Base-by-base conservation (phyloP, 2,329 filamentous ascomycete species). In the Colletotrichum sublineola region DNA sequence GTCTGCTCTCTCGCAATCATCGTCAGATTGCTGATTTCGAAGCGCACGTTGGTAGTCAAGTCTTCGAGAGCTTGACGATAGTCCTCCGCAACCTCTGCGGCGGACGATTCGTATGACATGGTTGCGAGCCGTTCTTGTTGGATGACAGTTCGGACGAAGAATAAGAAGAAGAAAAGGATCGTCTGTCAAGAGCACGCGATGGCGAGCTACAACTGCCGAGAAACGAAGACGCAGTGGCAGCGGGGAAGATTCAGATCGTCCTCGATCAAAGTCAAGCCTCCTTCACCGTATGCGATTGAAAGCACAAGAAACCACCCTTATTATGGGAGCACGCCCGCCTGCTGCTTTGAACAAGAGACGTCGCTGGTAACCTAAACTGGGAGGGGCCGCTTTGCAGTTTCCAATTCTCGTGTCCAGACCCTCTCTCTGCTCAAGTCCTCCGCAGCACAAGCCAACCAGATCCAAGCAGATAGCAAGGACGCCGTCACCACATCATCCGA, bases 1-100 rank as follows among this genome's bases (percentile, higher is more conserved):
- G 95, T 98, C 79, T 97, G 97, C 83, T 99, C 96, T 82, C 97
- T 94, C 73, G 96, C 96, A 83, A 99, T 98, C 81, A 97, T 91
- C 74, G 96, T 99, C 84, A 99, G 85, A 84, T 97, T 98, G 87
- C 93, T 96, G 82, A 99, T 99, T 84, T 98, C 96, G 83, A 94
- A 94, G 80, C 95, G 92, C 84, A 94, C 94, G 84, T 98, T 98
- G 80, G 92, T 89, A 76, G 93, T 94, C 79, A 99, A 88, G 82
- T 98, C 96, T 84, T 97, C 94, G 80, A 99, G 87, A 67, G 95
- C 96, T 80, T 94, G 93, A 81, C 93, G 94, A 85, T 97, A 99
- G 84, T 98, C 96, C 83, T 96, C 93, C 75, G 95, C 95, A 77
- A 99, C 94, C 84, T 97, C 95, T 81, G 94, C 94, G 75, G 93